Conservation (phyloP, 2,329 filamentous ascomycete species). For the Neopestalotiopsis clavispora region DNA sequence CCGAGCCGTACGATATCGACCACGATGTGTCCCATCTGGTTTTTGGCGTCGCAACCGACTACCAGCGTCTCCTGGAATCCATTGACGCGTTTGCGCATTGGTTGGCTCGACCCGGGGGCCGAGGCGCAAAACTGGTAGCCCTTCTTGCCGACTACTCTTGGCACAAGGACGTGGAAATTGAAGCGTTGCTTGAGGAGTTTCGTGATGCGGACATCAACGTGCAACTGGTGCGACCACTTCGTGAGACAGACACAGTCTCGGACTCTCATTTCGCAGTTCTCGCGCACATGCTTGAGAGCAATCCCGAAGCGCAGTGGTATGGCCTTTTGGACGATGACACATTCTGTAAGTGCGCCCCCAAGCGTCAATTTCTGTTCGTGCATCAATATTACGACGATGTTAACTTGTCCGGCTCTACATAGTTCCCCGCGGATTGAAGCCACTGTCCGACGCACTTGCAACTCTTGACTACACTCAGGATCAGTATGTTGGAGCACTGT, state of each 20-base stretch:
- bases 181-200: slow-evolving; percentile 36
- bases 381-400: background rate
- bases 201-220: slow-evolving; percentile 40
- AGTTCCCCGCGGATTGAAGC: slow-evolving; percentile 53
- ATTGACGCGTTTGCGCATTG: slow-evolving; percentile 59
- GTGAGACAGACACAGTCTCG: slow-evolving; percentile 45
- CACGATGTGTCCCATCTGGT: slow-evolving; percentile 54
- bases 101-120: slow-evolving; percentile 47
- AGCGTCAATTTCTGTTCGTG: background rate
- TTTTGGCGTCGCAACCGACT: slow-evolving; percentile 62
- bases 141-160: slow-evolving; percentile 51
- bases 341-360: slow-evolving; percentile 44
- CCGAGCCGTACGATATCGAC: slow-evolving; percentile 44
- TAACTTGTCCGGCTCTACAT: background rate
- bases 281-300: slow-evolving; percentile 50
- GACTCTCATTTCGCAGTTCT: slow-evolving; percentile 64
- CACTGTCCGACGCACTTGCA: slow-evolving; percentile 51
- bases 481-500: slow-evolving; percentile 61
- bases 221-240: slow-evolving; percentile 38
- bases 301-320: slow-evolving; percentile 55
- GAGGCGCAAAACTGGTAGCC: slow-evolving; percentile 56
- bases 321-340: slow-evolving; percentile 67
- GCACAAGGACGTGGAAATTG: slow-evolving; percentile 33
- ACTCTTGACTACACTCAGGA: slow-evolving; percentile 53
- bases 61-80: slow-evolving; percentile 54